phyloP scores from a whole-genome alignment of 2,329 filamentous ascomycete species.

The Clonostachys byssicola region DNA sequence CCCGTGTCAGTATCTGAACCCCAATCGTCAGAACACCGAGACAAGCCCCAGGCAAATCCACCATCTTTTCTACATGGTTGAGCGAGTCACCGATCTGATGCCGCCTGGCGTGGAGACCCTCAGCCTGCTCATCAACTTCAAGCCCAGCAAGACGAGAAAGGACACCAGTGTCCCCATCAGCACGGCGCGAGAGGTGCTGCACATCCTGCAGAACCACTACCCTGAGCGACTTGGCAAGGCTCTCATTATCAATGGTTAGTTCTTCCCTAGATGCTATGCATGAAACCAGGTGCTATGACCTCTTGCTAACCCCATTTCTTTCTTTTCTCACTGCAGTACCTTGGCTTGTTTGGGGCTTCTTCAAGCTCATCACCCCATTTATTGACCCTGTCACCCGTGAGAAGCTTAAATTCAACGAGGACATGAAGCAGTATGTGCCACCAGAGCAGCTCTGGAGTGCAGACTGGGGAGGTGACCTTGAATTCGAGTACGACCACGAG shows the following conservation, averaged over 20 bases:
- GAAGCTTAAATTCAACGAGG: constrained; percentile 97
- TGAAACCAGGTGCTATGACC: not conserved
- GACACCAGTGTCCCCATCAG: constrained; percentile 70
- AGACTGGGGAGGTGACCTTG: constrained; percentile 69
- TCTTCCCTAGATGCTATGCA: too few species aligned
- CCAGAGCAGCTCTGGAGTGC: constrained; percentile 76
- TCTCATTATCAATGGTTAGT: constrained; percentile 79
- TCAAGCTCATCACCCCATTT: constrained; percentile 93
- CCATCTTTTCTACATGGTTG: constrained; percentile 94
- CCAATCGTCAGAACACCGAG: constrained; percentile 89
- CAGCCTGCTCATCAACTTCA: constrained; percentile 88
- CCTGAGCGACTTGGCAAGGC: constrained; percentile 87
- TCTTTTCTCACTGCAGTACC: constrained; percentile 54
- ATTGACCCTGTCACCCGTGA: constrained; percentile 91
- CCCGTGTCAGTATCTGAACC: constrained; percentile 89
- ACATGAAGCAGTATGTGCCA: constrained; percentile 78
- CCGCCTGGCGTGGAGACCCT: constrained; percentile 82
- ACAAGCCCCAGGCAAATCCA: constrained; percentile 82
- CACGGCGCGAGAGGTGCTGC: constrained; percentile 77
- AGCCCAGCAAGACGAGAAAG: constrained; percentile 68
- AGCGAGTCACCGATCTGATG: constrained; percentile 84
- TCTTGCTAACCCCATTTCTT: not conserved
- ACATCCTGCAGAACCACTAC: constrained; percentile 93
- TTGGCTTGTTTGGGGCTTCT: constrained; percentile 89
- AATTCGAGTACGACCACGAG: constrained; percentile 88